Evolutionary conservation across 2,329 filamentous ascomycete genomes (phyloP), one percentile per base, ranked within the genome.

Genomic region (Coniochaeta sp.): DNA sequence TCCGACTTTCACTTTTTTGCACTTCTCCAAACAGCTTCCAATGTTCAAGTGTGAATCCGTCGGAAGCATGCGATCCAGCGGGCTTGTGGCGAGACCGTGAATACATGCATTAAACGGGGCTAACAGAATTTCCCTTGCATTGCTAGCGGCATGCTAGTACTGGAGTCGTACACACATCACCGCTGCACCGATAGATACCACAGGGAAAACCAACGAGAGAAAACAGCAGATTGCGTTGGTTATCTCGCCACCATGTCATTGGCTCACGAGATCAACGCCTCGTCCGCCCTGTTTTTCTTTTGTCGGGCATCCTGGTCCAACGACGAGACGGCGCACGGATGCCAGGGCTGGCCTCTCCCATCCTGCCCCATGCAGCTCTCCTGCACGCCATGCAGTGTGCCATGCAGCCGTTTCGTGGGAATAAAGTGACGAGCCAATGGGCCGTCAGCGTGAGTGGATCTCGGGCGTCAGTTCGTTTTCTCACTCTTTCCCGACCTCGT

Each of bases 281-380:
- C 57, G 57, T 36, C 26, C 57, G 57, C 57, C 57, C 42, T 58
- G 42, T 47, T 58, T 58, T 58, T 17, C 32, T 12, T 22, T 34
- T 38, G 34, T 38, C 42, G 56, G 16, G 32, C 26, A 5, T 40
- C 38, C 17, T 14, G 32, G 56, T n/a, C 38, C 38, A 44, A 24
- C 19, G 24, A 7, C n/a, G 38, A 36, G 52, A 36, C 47, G 22
- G 8, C 42, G 26, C 47, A 52, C 47, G 47, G 47, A 52, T n/a
- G 22, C 14, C 47, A 47, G 42, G 8, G 42, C 34, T 36, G 34
- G 34, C 12, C 34, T 36, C 14, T 36, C 12, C 14, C 26, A 6
- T 26, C 10, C 22, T 26, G 19, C 16, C 19, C 4, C 42, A 47
- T 47, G 42, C 42, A 26, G 12, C 12, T 19, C 19, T 32, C 28